phyloP scores from a whole-genome alignment of 768 basidiomycete species.

The Trametes sanguinea region DNA sequence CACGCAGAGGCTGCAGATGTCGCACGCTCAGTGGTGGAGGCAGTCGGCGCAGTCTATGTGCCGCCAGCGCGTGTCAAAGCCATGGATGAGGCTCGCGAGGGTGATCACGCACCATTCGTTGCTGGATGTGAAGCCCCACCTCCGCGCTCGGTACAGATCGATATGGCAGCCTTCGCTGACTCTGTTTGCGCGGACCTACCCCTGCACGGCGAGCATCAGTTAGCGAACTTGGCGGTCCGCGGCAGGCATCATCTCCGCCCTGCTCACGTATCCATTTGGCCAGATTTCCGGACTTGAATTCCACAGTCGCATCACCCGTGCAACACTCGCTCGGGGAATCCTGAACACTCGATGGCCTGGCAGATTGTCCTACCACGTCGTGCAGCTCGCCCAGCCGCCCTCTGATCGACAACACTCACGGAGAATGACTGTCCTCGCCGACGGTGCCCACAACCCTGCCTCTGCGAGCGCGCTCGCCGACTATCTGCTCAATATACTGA shows the following conservation, averaged over 20 bases:
- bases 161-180: slow-evolving; percentile 45
- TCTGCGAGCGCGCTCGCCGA: slow-evolving; percentile 66
- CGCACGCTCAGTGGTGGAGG: slow-evolving; percentile 45
- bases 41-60: slow-evolving; percentile 42
- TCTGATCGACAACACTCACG: neutral
- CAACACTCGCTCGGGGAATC: slow-evolving; percentile 60
- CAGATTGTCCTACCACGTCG: slow-evolving; percentile 68
- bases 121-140: slow-evolving; percentile 31
- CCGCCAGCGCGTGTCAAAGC: slow-evolving; percentile 35
- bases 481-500: slow-evolving; percentile 55
- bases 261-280: slow-evolving; percentile 54
- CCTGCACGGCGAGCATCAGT: slow-evolving; percentile 81
- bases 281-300: slow-evolving; percentile 44
- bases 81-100: slow-evolving; percentile 35
- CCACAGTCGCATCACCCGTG: slow-evolving; percentile 46
- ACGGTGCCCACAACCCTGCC: slow-evolving; percentile 93
- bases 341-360: slow-evolving; percentile 73
- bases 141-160: slow-evolving; percentile 44
- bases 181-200: slow-evolving; percentile 56
- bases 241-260: slow-evolving; percentile 69
- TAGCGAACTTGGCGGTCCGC: slow-evolving; percentile 84
- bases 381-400: slow-evolving; percentile 29
- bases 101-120: slow-evolving; percentile 37
- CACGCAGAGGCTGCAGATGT: slow-evolving; percentile 49
- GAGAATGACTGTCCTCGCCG: slow-evolving; percentile 61